Evolutionary conservation across 2,329 filamentous ascomycete species (phyloP), one percentile per base, ranked within the genome.

Genomic region (Tolypocladium pustulatum): DNA sequence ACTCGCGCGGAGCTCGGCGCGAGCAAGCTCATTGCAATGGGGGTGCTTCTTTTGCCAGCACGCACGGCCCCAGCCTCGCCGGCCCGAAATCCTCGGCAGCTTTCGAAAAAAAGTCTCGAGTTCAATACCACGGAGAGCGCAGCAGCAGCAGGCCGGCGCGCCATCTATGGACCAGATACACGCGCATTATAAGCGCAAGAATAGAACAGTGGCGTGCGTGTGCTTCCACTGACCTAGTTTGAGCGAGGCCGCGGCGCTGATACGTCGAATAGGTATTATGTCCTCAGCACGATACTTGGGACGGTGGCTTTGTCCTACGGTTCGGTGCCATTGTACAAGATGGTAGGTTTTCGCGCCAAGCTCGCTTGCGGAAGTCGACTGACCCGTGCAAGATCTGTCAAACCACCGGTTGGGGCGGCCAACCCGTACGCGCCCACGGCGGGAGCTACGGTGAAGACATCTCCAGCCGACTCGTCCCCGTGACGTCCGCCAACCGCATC

Each of bases 381-480:
- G 12, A 41, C 38, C 10, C 38, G 2, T 30, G 37, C 25, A 22
- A 67, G 85, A 91, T 93, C 69, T 93, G 89, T 75, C 85, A 89
- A 76, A 89, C 89, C 20, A 92, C 88, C 15, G 89, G 93, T 67
- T 97, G 91, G 91, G 91, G 91, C 66, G 93, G 93, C 46, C 91
- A 96, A 71, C 93, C 93, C 37, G 84, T 97, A 63, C 90, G 91
- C 70, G 91, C 91, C 53, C 87, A 90, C 75, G 75, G 76, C 56
- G 73, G 74, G 55, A 71, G 69, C 57, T 78, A 80, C 60, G 78
- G 77, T 62, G 74, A 74, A 58, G 89, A 95, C 71, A 83, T 89
- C 32, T 84, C 92, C 40, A 81, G 81, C 55, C 89, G 92, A 58
- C 83, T 99, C 52, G 82, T 86, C 54, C 94, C 94, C 20, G 87